A percentile compares a stretch with the other conserved stretches of the same genome.
Conservation (phyloP, 2,329 filamentous ascomycete genomes). For the Cladosporium sphaerospermum region DNA sequence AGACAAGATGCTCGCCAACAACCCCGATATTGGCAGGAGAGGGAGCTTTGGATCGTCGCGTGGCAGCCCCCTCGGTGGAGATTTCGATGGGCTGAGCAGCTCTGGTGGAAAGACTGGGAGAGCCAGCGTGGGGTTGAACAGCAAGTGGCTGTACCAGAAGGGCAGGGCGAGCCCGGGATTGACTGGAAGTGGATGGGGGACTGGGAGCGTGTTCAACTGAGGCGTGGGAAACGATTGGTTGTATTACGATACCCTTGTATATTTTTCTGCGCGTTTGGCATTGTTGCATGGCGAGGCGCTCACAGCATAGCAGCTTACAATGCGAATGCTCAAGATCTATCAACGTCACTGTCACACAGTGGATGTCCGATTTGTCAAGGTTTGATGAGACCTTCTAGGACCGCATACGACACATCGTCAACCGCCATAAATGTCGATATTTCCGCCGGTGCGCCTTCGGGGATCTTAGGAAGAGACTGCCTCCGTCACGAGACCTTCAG, state of each 20-base stretch:
- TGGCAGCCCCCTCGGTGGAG: conserved; percentile 42
- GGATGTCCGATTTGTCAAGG: too few species aligned
- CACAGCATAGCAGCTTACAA: background rate
- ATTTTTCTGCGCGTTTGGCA: background rate
- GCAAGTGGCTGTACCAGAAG: conserved; percentile 91
- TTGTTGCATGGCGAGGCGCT: background rate
- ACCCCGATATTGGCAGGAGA: conserved; percentile 30
- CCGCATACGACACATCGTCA: too few species aligned
- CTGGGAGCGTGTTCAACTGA: conserved; percentile 15
- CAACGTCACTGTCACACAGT: too few species aligned
- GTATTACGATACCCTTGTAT: conserved; percentile 5
- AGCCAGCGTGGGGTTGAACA: conserved; percentile 74
- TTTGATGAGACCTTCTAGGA: too few species aligned
- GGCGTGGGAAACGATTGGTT: background rate
- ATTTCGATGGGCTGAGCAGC: conserved; percentile 27
- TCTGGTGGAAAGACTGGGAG: conserved; percentile 29
- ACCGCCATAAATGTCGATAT: too few species aligned
- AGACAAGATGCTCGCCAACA: conserved; percentile 55
- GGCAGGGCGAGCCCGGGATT: conserved; percentile 51
- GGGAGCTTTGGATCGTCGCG: conserved; percentile 53
- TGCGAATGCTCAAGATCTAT: background rate
- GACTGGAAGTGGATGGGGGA: conserved; percentile 14
- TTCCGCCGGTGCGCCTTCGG: too few species aligned
- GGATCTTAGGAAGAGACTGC: too few species aligned
- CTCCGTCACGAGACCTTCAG: conserved; percentile 21